Evolutionary conservation across 1,284 basidiomycete genomes (phyloP).

Genomic region (Porogramme epimiltina): DNA sequence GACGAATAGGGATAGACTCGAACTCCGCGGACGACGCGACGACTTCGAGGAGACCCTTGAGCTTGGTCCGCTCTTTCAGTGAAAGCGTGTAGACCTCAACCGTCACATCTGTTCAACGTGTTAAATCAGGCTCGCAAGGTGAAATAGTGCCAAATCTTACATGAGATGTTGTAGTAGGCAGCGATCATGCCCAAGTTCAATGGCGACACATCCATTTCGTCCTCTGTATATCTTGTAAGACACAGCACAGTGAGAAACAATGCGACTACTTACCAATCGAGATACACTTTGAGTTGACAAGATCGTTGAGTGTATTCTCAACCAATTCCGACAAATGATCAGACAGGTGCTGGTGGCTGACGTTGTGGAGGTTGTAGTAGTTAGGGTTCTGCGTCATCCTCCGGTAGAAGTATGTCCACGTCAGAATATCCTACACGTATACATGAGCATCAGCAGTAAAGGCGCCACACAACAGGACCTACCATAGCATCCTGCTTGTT

Average conservation of each 20-base stretch:
- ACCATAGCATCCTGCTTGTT: slow-evolving; percentile 98
- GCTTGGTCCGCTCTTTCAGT: slow-evolving; percentile 95
- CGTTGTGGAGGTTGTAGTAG: slow-evolving; percentile 94
- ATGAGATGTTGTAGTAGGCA: slow-evolving; percentile 90
- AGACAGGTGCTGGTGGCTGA: slow-evolving; percentile 90
- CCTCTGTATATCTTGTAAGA: slow-evolving; percentile 48
- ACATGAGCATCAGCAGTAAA: neutral
- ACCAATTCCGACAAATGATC: slow-evolving; percentile 96
- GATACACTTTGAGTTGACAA: slow-evolving; percentile 92
- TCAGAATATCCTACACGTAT: slow-evolving; percentile 75
- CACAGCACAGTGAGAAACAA: slow-evolving; percentile 35
- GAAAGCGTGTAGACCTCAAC: slow-evolving; percentile 97
- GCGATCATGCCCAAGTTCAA: slow-evolving; percentile 97
- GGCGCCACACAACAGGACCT: slow-evolving; percentile 29
- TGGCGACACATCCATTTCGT: slow-evolving; percentile 91
- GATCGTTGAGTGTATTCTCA: slow-evolving; percentile 88
- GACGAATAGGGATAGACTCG: slow-evolving; percentile 91
- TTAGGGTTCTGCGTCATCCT: slow-evolving; percentile 95
- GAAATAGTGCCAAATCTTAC: slow-evolving; percentile 45
- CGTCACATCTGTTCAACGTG: slow-evolving; percentile 72
- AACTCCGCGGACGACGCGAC: slow-evolving; percentile 97
- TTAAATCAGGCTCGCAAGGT: neutral
- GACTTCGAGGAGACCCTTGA: slow-evolving; percentile 96
- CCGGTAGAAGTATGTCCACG: slow-evolving; percentile 96
- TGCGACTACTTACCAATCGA: too few relatives aligned